Conservation (phyloP, 495 filamentous ascomycete species). For the Xanthoparmelia taractica region DNA sequence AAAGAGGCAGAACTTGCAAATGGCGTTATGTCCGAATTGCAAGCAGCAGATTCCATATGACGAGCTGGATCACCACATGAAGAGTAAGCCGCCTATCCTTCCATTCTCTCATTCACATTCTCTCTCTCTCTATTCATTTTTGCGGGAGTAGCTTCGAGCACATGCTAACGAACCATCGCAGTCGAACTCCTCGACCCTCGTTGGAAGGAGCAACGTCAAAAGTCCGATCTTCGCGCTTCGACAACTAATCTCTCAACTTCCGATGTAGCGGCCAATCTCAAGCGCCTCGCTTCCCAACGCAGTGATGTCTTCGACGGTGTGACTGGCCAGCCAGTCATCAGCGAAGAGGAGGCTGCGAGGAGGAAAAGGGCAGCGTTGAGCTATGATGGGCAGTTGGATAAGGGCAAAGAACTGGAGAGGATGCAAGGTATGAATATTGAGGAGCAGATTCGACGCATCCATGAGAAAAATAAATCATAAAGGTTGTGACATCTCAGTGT, state of each 20-base stretch:
- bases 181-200: constrained; percentile 89
- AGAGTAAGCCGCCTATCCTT: constrained; percentile 46
- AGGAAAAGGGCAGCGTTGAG: constrained; percentile 63
- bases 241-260: constrained; percentile 81
- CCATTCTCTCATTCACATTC: background rate
- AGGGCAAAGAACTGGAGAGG: constrained; percentile 27
- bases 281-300: constrained; percentile 89
- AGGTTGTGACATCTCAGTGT: background rate
- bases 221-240: constrained; percentile 71
- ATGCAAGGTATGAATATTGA: constrained; percentile 27
- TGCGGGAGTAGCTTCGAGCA: background rate
- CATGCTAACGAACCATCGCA: constrained; percentile 27
- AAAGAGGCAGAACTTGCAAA: constrained; percentile 53
- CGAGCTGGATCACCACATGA: constrained; percentile 90
- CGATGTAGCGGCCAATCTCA: constrained; percentile 89
- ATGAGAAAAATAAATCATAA: constrained; percentile 35
- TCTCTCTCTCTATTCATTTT: background rate
- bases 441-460: constrained; percentile 45
- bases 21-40: constrained; percentile 88
- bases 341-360: constrained; percentile 66
- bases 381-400: constrained; percentile 49
- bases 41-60: constrained; percentile 76
- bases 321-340: constrained; percentile 52
- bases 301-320: constrained; percentile 82
- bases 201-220: constrained; percentile 93